phyloP scores from a whole-genome alignment of 108 stramenopile species.

The Fistulifera pelliculosa region DNA sequence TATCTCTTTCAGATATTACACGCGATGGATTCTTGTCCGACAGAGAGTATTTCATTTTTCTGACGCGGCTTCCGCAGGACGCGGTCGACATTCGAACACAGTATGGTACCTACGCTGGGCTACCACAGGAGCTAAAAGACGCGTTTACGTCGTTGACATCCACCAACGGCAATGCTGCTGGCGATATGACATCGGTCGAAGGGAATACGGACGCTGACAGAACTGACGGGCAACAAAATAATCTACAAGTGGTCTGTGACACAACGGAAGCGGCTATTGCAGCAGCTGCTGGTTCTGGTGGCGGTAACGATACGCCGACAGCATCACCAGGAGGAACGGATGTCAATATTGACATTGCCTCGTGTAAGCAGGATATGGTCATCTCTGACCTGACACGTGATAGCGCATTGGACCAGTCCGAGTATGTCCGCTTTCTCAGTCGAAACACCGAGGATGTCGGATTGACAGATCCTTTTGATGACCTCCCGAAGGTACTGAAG shows the following conservation, averaged over 20 bases:
- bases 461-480: conserved; percentile 9
- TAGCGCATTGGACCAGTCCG: conserved; percentile 13
- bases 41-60: conserved; percentile 23
- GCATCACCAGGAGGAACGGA: neutral
- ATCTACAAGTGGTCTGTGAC: conserved; percentile 3
- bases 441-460: neutral
- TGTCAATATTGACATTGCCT: neutral
- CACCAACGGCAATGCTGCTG: neutral
- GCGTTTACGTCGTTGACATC: conserved; percentile 4
- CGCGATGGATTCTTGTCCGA: conserved; percentile 19
- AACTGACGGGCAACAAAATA: neutral
- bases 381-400: conserved; percentile 20
- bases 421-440: conserved; percentile 25
- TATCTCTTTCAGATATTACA: conserved; percentile 14
- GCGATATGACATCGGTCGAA: neutral
- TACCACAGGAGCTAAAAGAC: conserved; percentile 14
- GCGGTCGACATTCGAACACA: conserved; percentile 3
- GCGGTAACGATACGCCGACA: neutral
- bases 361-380: conserved; percentile 6
- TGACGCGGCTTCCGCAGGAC: conserved; percentile 18
- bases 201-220: neutral
- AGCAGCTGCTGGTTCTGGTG: neutral
- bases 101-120: conserved; percentile 8
- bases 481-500: conserved; percentile 14
- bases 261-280: conserved; percentile 2